Conservation (phyloP, 2,329 filamentous ascomycete species). For the Apiospora marii region DNA sequence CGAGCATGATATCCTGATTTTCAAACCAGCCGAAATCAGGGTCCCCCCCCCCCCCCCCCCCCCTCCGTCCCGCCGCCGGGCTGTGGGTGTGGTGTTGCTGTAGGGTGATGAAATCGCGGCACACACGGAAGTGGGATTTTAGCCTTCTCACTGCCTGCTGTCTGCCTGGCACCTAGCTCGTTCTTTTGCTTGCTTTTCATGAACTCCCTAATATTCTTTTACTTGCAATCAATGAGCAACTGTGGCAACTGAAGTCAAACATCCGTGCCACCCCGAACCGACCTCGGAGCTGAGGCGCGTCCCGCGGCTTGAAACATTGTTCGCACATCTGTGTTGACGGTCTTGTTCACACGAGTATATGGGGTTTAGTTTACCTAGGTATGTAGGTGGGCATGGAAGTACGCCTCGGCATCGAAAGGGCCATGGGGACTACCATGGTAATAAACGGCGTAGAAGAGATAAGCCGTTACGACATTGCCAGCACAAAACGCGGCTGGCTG, state of each 20-base stretch:
- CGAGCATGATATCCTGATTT: too few relatives aligned
- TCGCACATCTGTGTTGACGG: too few relatives aligned
- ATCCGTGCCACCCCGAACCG: not conserved
- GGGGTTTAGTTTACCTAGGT: too few relatives aligned
- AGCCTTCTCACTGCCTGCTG: not conserved
- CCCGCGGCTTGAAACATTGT: not conserved
- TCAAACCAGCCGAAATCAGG: not conserved
- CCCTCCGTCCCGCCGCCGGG: not conserved
- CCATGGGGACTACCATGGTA: not conserved
- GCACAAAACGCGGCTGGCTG: not conserved
- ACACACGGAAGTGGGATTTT: constrained; percentile 12
- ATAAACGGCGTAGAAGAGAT: not conserved
- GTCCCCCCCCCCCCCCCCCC: not conserved
- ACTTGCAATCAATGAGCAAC: not conserved
- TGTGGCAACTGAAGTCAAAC: not conserved
- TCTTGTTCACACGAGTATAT: not conserved
- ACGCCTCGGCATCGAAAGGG: not conserved
- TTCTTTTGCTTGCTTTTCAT: too few relatives aligned
- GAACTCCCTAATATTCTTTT: too few relatives aligned
- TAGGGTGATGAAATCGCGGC: constrained; percentile 10
- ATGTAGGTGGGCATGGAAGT: not conserved
- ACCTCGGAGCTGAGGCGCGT: not conserved
- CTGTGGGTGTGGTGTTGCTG: not conserved
- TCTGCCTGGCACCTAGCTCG: not conserved
- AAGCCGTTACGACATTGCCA: not conserved